These are phyloP conservation scores for Sporothrix euskadiensis DNA, from an alignment of 2,329 filamentous ascomycete genomes.

Conservation along the genomic window DNA sequence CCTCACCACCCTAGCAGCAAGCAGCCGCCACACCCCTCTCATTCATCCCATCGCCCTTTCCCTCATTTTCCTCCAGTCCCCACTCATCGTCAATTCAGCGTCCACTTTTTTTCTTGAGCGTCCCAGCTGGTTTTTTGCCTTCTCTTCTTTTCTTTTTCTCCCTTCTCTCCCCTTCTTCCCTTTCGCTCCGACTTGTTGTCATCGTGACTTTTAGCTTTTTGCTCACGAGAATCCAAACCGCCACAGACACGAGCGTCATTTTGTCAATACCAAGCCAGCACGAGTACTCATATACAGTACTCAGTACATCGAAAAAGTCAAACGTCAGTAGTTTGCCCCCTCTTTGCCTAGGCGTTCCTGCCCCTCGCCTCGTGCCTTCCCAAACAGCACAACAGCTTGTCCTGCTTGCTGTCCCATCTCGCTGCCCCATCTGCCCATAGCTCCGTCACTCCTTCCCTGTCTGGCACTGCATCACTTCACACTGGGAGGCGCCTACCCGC, in stretches of 20 bases:
- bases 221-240: not conserved
- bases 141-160: not conserved
- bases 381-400: not conserved
- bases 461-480: not conserved
- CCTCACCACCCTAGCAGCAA: not conserved
- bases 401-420: not conserved
- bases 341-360: not conserved
- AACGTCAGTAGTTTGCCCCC: constrained; percentile 3
- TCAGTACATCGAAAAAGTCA: not conserved
- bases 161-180: not conserved
- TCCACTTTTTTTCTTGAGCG: constrained; percentile 28
- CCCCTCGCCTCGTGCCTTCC: not conserved
- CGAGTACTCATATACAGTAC: not conserved
- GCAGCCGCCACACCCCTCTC: constrained; percentile 23
- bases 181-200: not conserved
- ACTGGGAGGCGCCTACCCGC: constrained; percentile 1
- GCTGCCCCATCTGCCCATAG: constrained; percentile 18
- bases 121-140: constrained; percentile 11
- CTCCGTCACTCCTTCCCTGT: constrained; percentile 22
- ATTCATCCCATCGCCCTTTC: constrained; percentile 24
- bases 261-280: not conserved
- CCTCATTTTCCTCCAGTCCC: constrained; percentile 14
- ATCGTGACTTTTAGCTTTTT: not conserved
- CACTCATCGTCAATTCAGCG: constrained; percentile 29
- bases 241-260: not conserved